Percentiles rank a stretch among this genome's conserved stretches.
These are phyloP conservation scores for Claviceps spartinae DNA, from an alignment of 2,329 filamentous ascomycete species.

Conservation along the genomic window DNA sequence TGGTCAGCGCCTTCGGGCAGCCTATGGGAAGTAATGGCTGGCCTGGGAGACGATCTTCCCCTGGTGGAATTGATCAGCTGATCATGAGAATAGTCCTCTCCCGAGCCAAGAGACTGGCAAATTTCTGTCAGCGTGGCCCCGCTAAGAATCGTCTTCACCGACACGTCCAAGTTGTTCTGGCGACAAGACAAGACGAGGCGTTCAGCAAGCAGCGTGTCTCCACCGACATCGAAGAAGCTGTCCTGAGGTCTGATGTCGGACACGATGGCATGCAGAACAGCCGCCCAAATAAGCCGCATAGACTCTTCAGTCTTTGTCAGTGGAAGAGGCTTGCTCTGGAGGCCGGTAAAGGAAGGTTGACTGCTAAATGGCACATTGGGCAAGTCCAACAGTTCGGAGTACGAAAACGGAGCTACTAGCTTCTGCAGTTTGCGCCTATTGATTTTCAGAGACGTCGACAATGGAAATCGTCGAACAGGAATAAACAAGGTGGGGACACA, in stretches of 20 bases:
- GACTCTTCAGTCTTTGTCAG: conserved; percentile 32
- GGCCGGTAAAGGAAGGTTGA: conserved; percentile 21
- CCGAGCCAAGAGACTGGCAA: conserved; percentile 20
- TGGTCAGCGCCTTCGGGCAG: conserved; percentile 12
- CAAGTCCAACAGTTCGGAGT: conserved; percentile 29
- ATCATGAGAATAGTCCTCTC: conserved; percentile 1
- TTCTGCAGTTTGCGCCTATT: conserved; percentile 34
- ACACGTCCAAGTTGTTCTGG: conserved; percentile 25
- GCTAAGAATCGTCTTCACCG: conserved; percentile 28
- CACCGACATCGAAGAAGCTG: conserved; percentile 33
- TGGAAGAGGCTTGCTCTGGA: conserved; percentile 31
- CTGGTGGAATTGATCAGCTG: background rate
- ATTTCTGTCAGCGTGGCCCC: conserved; percentile 31
- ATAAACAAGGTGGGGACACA: conserved; percentile 36
- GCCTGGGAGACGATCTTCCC: conserved; percentile 2
- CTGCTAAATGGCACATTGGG: conserved; percentile 17
- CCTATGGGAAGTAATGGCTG: conserved; percentile 4
- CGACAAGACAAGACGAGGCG: conserved; percentile 32
- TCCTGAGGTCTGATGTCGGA: conserved; percentile 27
- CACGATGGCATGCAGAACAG: conserved; percentile 26
- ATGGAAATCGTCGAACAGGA: conserved; percentile 32
- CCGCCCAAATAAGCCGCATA: conserved; percentile 35
- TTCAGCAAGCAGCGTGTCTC: conserved; percentile 30
- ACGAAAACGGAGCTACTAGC: conserved; percentile 27
- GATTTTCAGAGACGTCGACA: conserved; percentile 37